phyloP scores from a whole-genome alignment of 495 filamentous ascomycete genomes.

The Cercophora newfieldiana region DNA sequence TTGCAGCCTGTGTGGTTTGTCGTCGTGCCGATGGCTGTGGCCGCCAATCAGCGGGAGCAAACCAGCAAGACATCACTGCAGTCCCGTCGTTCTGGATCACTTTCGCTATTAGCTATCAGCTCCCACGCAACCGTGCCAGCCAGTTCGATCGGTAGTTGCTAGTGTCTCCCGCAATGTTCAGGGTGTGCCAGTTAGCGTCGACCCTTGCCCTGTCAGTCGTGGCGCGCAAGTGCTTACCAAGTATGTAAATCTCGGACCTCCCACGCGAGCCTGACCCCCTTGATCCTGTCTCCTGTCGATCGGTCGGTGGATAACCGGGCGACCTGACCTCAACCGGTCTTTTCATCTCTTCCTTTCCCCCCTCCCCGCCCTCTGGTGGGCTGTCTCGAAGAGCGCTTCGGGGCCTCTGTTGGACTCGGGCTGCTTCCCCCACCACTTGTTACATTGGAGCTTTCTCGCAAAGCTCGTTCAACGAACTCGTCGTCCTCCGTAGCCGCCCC shows the following conservation, averaged over 20 bases:
- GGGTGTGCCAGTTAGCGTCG: not conserved
- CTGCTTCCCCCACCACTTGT: not conserved
- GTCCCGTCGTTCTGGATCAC: not conserved
- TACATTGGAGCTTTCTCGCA: not conserved
- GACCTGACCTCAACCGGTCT: not conserved
- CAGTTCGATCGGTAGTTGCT: not conserved
- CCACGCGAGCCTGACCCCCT: not conserved
- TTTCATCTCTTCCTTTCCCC: not conserved
- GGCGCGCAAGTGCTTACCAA: not conserved
- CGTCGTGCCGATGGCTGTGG: not conserved
- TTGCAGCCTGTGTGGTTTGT: not conserved
- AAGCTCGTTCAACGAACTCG: not conserved
- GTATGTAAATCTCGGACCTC: not conserved
- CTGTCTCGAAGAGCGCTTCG: not conserved
- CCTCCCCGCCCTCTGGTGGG: not conserved
- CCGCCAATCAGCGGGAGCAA: not conserved
- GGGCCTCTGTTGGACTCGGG: not conserved
- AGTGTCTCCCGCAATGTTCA: not conserved
- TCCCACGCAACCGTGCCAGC: not conserved
- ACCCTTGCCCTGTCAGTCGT: not conserved
- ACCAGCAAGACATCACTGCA: not conserved
- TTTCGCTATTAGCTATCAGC: not conserved
- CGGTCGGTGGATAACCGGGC: not conserved
- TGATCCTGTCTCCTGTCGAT: not conserved
- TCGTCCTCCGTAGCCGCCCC: not conserved